Evolutionary conservation across 202 grass and related monocot species (phyloP), one percentile per base, ranked within the genome.

Genomic region (Eragrostis tef): DNA sequence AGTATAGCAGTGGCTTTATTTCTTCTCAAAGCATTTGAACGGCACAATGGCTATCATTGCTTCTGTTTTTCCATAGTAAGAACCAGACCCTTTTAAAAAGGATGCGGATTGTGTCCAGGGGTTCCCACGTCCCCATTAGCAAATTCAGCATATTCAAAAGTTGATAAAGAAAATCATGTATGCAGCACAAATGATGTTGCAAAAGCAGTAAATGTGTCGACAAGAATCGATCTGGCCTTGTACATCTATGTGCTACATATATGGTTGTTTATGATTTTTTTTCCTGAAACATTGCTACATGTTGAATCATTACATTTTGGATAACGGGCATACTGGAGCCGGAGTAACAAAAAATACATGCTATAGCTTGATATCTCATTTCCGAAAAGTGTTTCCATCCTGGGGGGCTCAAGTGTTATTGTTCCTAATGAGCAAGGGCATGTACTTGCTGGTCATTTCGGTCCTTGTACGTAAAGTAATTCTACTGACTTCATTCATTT

Each of bases 331-430:
- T 8, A 57, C n/a, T 3, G 7, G n/a, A 57, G 22, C 53, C n/a
- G 3, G 21, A n/a, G 6, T 57, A 57, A 57, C 53, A 21, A 57
- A 53, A 53, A 41, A 71, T 27, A 29, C 47, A 43, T 5, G 1
- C 26, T 20, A 85, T 6, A 24, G 24, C 6, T 70, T 71, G 41
- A 75, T 20, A 31, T 52, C 69, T 48, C 25, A 78, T 50, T 71
- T 70, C 61, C 50, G 31, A 14, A 48, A 9, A 21, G 62, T 31
- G 65, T 62, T 62, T 20, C 0, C 50, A 41, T 79, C 17, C n/a
- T 50, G 11, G 64, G 21, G 64, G 11, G 31, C 39, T 79, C 7
- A 71, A 62, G 27, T 62, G 21, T 5, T 74, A 61, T 62, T 62
- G 4, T 63, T 63, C 48, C 29, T 62, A 49, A 45, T 53, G 17